phyloP scores from a whole-genome alignment of 2,329 filamentous ascomycete genomes.

The Paradendryphiella salina region DNA sequence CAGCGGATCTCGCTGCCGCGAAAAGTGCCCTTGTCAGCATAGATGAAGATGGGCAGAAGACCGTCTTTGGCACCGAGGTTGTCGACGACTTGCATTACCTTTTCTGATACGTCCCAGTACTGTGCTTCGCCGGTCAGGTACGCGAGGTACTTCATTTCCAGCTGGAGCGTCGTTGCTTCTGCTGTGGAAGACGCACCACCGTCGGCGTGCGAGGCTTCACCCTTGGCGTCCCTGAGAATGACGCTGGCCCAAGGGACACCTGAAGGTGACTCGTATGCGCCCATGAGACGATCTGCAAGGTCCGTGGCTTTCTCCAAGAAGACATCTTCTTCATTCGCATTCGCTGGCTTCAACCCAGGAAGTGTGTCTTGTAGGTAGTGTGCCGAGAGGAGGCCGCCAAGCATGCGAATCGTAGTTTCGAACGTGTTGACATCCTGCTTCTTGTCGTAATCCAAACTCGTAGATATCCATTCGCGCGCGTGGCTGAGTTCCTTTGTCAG shows the following conservation, averaged over 20 bases:
- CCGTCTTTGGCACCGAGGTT: conserved; percentile 78
- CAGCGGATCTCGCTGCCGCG: conserved; percentile 83
- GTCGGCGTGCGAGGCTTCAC: conserved; percentile 80
- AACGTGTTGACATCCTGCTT: conserved; percentile 97
- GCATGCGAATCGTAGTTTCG: conserved; percentile 96
- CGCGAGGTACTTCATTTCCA: conserved; percentile 96
- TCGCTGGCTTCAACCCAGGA: conserved; percentile 75
- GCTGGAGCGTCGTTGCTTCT: conserved; percentile 86
- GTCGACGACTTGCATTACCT: conserved; percentile 88
- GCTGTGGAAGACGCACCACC: conserved; percentile 89
- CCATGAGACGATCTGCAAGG: conserved; percentile 81
- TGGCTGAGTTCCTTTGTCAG: conserved; percentile 81
- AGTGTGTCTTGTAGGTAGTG: conserved; percentile 90
- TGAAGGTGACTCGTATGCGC: conserved; percentile 83
- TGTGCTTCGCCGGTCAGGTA: conserved; percentile 90
- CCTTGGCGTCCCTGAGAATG: conserved; percentile 75
- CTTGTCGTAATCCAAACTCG: conserved; percentile 81
- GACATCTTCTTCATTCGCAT: conserved; percentile 78
- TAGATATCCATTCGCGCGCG: conserved; percentile 86
- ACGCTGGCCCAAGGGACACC: conserved; percentile 90
- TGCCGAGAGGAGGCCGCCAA: conserved; percentile 88
- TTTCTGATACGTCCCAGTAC: conserved; percentile 91
- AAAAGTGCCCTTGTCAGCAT: conserved; percentile 77
- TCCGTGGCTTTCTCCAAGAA: conserved; percentile 97
- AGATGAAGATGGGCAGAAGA: conserved; percentile 88